Evolutionary conservation across 352 stramenopile species (phyloP), one percentile per base, ranked within the genome.

Genomic region (Phytopythium kandeliae): DNA sequence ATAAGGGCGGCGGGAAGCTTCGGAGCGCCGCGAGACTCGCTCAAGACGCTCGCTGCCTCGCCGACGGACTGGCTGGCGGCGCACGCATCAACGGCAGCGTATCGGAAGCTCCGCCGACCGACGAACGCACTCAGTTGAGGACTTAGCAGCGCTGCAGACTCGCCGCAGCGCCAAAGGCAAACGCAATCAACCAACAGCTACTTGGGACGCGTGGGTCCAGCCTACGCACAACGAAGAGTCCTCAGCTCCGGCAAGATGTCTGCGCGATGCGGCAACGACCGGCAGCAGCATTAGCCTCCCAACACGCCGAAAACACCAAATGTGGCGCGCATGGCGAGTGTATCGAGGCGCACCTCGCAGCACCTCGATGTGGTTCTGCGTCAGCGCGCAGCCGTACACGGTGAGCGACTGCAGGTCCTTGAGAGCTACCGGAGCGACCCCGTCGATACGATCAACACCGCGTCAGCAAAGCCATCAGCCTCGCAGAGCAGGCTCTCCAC

Each of bases 391-490:
- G 2, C 74, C 74, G 26, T 86, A 86, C 9, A 86, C 69, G 0
- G 74, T 80, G 19, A 86, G 36, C 19, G 68, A 75, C 50, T 78
- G 58, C 41, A 86, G 49, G 24, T 78, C 54, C 59, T 78, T 84
- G 28, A 86, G 56, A 21, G 72, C 74, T 86, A 51, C 11, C 11
- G 40, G 15, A 30, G 57, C 19, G 57, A 15, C 21, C 48, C 26
- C 16, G 54, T 35, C 6, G 33, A 42, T 11, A 48, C 5, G 26
- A 3, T n/a, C n/a, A n/a, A n/a, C n/a, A n/a, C 38, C 5, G 10
- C 21, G 25, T 48, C 31, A 57, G 25, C 33, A 22, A 33, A 24
- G 15, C 31, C n/a, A 28, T 2, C 5, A 8, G 44, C 1, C 4
- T 8, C 45, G 1, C 15, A 48, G 24, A 7, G 25, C 2, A 13